Percentiles rank a stretch among this genome's conserved stretches.
Conservation (phyloP, 169 alveolate species). For the Plasmodium vinckei region DNA sequence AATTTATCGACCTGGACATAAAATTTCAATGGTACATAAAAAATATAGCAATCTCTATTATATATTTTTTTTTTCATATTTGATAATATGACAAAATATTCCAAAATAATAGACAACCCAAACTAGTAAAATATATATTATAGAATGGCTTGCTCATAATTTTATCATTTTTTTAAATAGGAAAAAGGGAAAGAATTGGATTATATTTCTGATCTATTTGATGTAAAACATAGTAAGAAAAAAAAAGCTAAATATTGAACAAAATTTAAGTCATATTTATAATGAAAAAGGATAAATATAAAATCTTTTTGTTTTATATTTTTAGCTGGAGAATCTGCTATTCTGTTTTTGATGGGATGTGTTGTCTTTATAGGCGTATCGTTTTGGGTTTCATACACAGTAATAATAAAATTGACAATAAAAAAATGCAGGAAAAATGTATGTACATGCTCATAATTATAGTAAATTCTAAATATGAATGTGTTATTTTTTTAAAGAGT, state of each 20-base stretch:
- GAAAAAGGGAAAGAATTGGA: constrained; percentile 70
- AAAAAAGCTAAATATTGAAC: not conserved
- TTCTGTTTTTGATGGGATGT: constrained; percentile 66
- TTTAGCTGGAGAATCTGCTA: constrained; percentile 69
- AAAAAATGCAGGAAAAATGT: not conserved
- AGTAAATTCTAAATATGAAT: not conserved
- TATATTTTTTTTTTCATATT: not conserved
- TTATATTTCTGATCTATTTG: constrained; percentile 49
- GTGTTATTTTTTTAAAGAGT: constrained; percentile 13
- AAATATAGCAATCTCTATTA: not conserved
- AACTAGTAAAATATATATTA: too few species aligned
- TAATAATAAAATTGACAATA: constrained; percentile 3
- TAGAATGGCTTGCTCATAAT: not conserved
- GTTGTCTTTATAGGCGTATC: constrained; percentile 58
- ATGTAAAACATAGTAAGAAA: constrained; percentile 46
- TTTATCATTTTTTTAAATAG: constrained; percentile 20
- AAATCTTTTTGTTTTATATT: not conserved
- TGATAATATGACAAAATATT: too few species aligned
- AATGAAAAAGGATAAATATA: not conserved
- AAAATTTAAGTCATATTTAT: not conserved
- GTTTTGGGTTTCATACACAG: constrained; percentile 72
- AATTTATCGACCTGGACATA: constrained; percentile 61
- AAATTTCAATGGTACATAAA: constrained; percentile 45
- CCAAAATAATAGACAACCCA: too few species aligned
- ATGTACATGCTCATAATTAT: not conserved